Evolutionary conservation across 2,329 filamentous ascomycete genomes (phyloP), one percentile per base, ranked within the genome.

Genomic region (Fusarium metavorans): DNA sequence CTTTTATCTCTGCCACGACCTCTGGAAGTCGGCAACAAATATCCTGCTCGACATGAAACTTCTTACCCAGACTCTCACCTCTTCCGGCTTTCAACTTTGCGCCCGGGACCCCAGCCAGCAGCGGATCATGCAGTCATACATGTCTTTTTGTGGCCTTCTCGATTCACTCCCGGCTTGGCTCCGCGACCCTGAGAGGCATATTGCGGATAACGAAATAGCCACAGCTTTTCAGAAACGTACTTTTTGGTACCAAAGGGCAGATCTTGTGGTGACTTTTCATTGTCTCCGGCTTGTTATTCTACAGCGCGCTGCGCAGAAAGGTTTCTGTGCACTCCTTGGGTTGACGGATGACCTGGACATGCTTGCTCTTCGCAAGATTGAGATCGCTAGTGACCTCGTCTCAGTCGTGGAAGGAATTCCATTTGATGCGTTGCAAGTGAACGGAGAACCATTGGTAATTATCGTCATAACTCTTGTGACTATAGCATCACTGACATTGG

Each of bases 361-460:
- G 70, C 60, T 70, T 14, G 64, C 63, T 9, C 25, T 72, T 16
- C 67, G 70, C 8, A 72, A 67, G 27, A 67, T 70, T 16, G 67
- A 70, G 7, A 67, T 72, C 16, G 67, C 67, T 1, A 67, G 48
- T 25, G 67, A 70, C 9, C 45, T 72, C 16, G 56, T 35, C 5
- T 35, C 39, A 7, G 67, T 35, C 6, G 45, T 41, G 9, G 25
- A 34, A 23, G 54, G 16, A 9, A 61, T 58, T n/a, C 67, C 70
- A 6, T 72, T 72, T 25, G 63, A 70, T 37, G 70, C 70, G 9
- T 23, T 72, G 20, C 63, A 67, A 10, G 63, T 56, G 2, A 72
- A 72, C 8, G 67, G 70, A 10, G 70, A 72, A 16, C 64, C 70
- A 16, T 23, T 68, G 57, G 70, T 72, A 41, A 59, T 59, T 43